These are phyloP conservation scores for Amanita pseudoporphyria DNA, from an alignment of 768 basidiomycete species.

Conservation along the genomic window DNA sequence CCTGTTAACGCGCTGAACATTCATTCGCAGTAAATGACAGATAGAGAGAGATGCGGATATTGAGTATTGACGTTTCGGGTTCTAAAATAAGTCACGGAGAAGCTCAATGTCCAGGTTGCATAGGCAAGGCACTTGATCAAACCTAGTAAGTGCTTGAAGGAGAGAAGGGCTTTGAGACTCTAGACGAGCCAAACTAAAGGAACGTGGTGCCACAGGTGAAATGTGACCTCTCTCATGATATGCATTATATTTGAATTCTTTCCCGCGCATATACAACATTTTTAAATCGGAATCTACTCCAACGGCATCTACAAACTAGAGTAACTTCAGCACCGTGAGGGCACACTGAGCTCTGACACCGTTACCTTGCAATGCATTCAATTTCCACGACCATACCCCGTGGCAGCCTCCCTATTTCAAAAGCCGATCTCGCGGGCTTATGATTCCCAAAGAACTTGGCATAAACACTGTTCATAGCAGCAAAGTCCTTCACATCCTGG, in stretches of 20 bases:
- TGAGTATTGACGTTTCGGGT: conserved; percentile 69
- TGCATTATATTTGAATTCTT: no score
- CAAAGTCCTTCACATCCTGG: conserved; percentile 90
- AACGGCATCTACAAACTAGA: conserved; percentile 18
- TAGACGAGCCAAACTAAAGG: conserved; percentile 75
- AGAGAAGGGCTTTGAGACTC: conserved; percentile 79
- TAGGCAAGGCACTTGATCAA: conserved; percentile 40
- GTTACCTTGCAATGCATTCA: conserved; percentile 79
- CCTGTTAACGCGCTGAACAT: no score
- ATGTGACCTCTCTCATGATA: conserved; percentile 36
- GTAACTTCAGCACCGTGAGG: not conserved
- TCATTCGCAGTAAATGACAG: conserved; percentile 73
- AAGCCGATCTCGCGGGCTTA: conserved; percentile 88
- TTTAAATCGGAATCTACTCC: not conserved
- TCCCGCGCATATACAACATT: not conserved
- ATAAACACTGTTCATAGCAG: conserved; percentile 72
- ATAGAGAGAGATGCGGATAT: conserved; percentile 79
- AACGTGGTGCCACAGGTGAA: conserved; percentile 74
- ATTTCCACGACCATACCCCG: conserved; percentile 90
- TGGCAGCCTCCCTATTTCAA: conserved; percentile 84
- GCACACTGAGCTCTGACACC: not conserved
- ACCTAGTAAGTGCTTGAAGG: conserved; percentile 10
- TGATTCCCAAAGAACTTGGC: conserved; percentile 78
- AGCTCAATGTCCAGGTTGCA: conserved; percentile 96
- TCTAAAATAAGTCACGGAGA: conserved; percentile 99